Conservation (phyloP, 2,329 filamentous ascomycete genomes). For the Stachybotrys elegans region DNA sequence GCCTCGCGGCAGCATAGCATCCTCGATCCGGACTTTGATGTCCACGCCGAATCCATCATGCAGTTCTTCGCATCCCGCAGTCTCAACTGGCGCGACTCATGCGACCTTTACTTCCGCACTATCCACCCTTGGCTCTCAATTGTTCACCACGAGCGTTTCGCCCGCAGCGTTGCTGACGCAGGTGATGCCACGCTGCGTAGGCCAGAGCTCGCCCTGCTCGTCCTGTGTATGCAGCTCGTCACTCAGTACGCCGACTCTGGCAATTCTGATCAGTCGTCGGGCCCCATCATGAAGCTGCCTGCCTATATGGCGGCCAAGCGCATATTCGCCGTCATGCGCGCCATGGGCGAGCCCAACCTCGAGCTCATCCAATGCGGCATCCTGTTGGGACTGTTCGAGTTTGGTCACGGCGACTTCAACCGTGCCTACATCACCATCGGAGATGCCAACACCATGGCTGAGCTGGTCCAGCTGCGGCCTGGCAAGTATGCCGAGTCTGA, state of each 20-base stretch:
- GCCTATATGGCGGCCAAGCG: conserved; percentile 34
- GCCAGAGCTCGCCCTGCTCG: conserved; percentile 29
- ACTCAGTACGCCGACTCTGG: conserved; percentile 32
- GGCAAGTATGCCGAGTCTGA: conserved; percentile 28
- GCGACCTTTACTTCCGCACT: conserved; percentile 32
- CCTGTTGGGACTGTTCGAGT: conserved; percentile 37
- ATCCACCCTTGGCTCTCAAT: conserved; percentile 37
- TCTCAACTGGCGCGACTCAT: conserved; percentile 31
- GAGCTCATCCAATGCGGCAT: conserved; percentile 36
- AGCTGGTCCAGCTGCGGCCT: conserved; percentile 29
- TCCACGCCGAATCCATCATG: conserved; percentile 32
- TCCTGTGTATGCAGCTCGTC: conserved; percentile 38
- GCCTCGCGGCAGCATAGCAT: conserved; percentile 14
- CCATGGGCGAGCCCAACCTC: conserved; percentile 27
- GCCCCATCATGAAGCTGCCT: conserved; percentile 31
- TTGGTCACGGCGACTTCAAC: conserved; percentile 35
- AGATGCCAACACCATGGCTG: conserved; percentile 31
- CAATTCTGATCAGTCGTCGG: conserved; percentile 11
- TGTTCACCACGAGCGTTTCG: conserved; percentile 33
- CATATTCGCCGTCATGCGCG: conserved; percentile 28
- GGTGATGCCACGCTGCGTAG: conserved; percentile 15
- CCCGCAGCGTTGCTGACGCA: conserved; percentile 24
- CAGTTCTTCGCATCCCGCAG: conserved; percentile 28
- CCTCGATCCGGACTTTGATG: conserved; percentile 25
- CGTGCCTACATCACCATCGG: conserved; percentile 38